phyloP scores from a whole-genome alignment of 2,329 filamentous ascomycete genomes.

The Neofusicoccum laricinum region DNA sequence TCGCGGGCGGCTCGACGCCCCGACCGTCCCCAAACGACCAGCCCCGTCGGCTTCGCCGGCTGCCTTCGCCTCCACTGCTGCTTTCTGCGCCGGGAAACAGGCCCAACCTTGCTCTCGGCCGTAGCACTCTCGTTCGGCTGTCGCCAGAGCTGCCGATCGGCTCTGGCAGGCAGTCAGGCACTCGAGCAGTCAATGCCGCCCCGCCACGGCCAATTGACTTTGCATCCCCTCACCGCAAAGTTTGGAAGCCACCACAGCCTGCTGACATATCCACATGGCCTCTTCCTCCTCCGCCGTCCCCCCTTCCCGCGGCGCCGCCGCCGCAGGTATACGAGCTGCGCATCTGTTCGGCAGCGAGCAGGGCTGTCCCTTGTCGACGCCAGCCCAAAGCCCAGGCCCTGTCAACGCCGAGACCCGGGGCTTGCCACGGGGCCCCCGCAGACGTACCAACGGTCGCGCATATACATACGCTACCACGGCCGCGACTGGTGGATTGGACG shows the following conservation, averaged over 20 bases:
- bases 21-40: background rate
- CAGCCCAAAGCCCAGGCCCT: background rate
- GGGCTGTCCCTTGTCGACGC: background rate
- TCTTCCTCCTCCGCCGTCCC: background rate
- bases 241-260: background rate
- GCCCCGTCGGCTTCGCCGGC: slow-evolving; percentile 2
- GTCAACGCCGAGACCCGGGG: background rate
- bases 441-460: slow-evolving; percentile 4
- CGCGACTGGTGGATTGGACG: background rate
- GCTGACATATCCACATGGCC: background rate
- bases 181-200: background rate
- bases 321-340: slow-evolving; percentile 5
- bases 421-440: background rate
- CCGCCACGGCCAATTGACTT: background rate
- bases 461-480: background rate
- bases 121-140: background rate
- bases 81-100: background rate
- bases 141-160: background rate
- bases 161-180: background rate
- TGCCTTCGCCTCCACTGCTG: background rate
- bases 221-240: background rate
- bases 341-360: slow-evolving; percentile 10
- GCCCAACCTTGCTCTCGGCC: slow-evolving; percentile 1
- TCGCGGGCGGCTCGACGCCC: background rate
- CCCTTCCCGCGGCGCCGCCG: background rate